Evolutionary conservation across 2,329 filamentous ascomycete species (phyloP).

Genomic region (Apiospora saccharicola): DNA sequence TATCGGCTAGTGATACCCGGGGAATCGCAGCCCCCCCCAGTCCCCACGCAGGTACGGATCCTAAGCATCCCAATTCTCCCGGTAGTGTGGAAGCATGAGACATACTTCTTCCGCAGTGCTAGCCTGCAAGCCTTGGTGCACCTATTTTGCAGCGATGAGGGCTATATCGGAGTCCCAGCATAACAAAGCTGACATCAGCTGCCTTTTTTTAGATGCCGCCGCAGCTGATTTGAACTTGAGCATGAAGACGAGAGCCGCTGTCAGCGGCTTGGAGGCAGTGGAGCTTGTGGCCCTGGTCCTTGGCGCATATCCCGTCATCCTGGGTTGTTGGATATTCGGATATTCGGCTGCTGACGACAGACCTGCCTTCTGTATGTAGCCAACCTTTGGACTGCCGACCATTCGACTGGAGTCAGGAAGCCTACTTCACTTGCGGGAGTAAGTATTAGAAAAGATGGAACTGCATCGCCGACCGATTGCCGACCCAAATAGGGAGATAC

Average conservation of each 20-base stretch:
- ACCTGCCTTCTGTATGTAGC: not conserved
- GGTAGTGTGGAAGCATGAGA: not conserved
- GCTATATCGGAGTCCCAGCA: not conserved
- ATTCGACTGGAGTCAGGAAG: not conserved
- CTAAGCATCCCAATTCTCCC: not conserved
- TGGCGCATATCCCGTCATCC: constrained; percentile 4
- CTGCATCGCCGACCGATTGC: not conserved
- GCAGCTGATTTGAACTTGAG: not conserved
- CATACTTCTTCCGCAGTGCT: not conserved
- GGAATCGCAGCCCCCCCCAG: not conserved
- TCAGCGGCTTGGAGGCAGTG: not conserved
- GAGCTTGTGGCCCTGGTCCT: constrained; percentile 3
- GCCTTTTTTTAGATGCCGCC: not conserved
- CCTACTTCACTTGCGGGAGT: not conserved
- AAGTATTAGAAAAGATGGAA: not conserved
- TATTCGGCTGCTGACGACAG: not conserved
- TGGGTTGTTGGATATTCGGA: not conserved
- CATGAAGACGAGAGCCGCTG: not conserved
- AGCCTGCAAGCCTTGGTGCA: not conserved
- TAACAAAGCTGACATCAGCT: not conserved
- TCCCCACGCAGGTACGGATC: not conserved
- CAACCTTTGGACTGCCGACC: not conserved
- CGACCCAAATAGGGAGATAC: not conserved
- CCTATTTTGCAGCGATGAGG: not conserved
- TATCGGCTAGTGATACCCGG: not conserved